Evolutionary conservation across 2,329 filamentous ascomycete genomes (phyloP), one percentile per base, ranked within the genome.

Genomic region (Akanthomyces muscarius): DNA sequence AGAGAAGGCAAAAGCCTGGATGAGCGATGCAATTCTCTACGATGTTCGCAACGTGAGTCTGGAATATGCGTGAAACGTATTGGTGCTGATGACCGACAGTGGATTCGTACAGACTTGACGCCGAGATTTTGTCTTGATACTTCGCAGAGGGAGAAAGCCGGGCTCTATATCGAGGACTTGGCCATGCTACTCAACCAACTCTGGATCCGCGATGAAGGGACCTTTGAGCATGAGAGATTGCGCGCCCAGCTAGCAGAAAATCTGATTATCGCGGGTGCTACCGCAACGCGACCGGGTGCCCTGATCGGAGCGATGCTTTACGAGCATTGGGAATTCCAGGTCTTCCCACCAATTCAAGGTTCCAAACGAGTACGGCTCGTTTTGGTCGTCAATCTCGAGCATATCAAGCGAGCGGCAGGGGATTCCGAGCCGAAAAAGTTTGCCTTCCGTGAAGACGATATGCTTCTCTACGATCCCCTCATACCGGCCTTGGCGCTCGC

Each of bases 281-380:
- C 65, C 41, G 60, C 65, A 18, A 70, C 65, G 4, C 63, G 68
- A 44, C 70, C 67, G 21, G 66, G 65, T 36, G 70, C 68, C 48
- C 66, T 72, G 16, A 68, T 73, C 50, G 59, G 65, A 25, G 45
- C 63, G 48, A 61, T 71, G 45, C 65, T 65, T 4, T 72, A 72
- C 45, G 51, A 66, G 61, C 64, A 71, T 62, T 65, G 72, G 47
- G 63, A 69, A 57, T 71, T 72, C 45, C 54, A 70, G 52, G 30
- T 72, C 4, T 70, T 72, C 47, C 68, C 66, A 30, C 63, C 65
- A 38, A 16, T 45, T 1, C 4, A 45, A 21, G 42, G 42, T 16
- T 45, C 42, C 21, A 44, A 25, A 28, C 66, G 56, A 51, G 62
- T 66, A 16, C 62, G 66, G 51, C 50, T 72, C 59, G 58, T 61